phyloP scores from a whole-genome alignment of 2,329 filamentous ascomycete genomes.

The Hymenoscyphus scutula region DNA sequence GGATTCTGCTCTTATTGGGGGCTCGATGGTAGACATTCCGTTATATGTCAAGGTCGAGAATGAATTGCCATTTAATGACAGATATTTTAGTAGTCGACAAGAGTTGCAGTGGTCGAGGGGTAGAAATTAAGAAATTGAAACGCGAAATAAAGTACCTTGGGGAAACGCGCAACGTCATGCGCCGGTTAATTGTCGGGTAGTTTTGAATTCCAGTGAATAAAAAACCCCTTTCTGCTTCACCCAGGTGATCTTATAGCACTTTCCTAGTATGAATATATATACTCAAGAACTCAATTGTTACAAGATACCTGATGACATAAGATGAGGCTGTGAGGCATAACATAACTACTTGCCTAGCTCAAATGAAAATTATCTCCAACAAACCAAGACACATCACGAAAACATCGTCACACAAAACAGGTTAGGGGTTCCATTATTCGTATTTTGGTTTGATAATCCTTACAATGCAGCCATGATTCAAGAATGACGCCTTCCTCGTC shows the following conservation, averaged over 20 bases:
- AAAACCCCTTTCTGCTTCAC: background rate
- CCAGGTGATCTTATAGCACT: no score
- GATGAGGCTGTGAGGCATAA: no score
- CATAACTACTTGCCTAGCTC: no score
- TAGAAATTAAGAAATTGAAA: background rate
- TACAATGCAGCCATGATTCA: constrained; percentile 25
- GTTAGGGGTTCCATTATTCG: constrained; percentile 31
- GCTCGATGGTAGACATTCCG: constrained; percentile 23
- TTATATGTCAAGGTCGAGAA: background rate
- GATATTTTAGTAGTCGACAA: background rate
- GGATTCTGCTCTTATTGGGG: constrained; percentile 37
- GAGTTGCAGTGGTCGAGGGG: background rate
- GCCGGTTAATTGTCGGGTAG: background rate
- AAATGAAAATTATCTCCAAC: background rate
- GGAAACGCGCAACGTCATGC: constrained; percentile 10
- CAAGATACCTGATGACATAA: no score
- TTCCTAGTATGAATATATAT: no score
- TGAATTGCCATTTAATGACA: background rate
- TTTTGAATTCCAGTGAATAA: background rate
- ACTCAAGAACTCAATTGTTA: no score
- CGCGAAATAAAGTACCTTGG: background rate
- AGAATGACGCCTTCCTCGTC: constrained; percentile 16
- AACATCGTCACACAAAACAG: background rate
- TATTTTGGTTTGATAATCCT: constrained; percentile 22
- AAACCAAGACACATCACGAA: background rate